Conservation (phyloP, 176 grass and related monocot genomes). For the Triticum turgidum region DNA sequence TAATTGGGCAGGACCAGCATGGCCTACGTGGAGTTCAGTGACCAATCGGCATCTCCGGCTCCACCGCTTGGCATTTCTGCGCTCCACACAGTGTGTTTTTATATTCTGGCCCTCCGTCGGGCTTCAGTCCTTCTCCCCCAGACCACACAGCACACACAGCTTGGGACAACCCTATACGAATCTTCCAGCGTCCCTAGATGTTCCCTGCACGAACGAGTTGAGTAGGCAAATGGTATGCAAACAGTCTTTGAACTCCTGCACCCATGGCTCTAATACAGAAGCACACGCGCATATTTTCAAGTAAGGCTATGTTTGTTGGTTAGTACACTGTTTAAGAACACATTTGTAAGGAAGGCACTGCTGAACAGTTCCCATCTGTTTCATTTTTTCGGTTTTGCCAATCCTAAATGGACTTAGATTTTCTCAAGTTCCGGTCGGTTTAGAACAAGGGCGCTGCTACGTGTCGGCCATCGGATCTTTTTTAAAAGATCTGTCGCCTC, state of each 20-base stretch:
- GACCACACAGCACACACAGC: conserved; percentile 6
- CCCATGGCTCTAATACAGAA: not conserved
- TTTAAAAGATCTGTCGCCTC: no score
- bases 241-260: conserved; percentile 21
- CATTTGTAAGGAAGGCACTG: not conserved
- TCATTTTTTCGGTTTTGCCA: no score
- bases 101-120: no score
- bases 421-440: no score
- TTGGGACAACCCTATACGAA: conserved; percentile 35
- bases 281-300: not conserved
- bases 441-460: no score
- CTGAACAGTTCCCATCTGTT: not conserved
- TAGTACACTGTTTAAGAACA: not conserved
- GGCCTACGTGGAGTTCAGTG: conserved; percentile 23
- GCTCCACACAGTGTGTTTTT: conserved; percentile 4
- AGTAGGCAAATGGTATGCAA: conserved; percentile 26
- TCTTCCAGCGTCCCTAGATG: conserved; percentile 45
- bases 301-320: not conserved
- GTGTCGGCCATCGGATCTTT: no score
- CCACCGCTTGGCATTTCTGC: conserved; percentile 17
- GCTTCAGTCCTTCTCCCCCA: not conserved
- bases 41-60: conserved; percentile 16
- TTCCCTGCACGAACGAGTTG: conserved; percentile 23
- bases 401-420: no score
- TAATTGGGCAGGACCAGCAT: conserved; percentile 7